These are phyloP conservation scores for Coemansia sp. DNA, from an alignment of 192 early-diverging fungal genomes.

Conservation along the genomic window DNA sequence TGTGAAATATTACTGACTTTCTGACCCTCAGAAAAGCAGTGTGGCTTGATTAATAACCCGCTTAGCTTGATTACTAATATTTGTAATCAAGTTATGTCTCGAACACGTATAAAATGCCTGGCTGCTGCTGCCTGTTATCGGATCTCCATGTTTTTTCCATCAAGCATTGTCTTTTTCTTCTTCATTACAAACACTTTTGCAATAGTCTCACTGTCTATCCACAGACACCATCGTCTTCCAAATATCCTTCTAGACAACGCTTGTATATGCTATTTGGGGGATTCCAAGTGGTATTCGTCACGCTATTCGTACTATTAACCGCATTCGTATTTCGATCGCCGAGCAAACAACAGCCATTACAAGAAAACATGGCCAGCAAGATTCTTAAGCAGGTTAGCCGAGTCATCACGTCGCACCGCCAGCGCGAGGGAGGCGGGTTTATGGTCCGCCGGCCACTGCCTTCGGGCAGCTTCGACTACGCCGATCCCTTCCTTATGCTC, in stretches of 20 bases:
- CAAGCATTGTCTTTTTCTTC: no score
- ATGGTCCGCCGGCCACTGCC: slow-evolving; percentile 78
- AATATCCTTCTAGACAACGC: background rate
- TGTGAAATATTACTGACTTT: background rate
- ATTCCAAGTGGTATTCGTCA: slow-evolving; percentile 11
- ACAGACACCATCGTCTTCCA: no score
- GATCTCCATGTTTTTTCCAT: no score
- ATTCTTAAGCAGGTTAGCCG: slow-evolving; percentile 45
- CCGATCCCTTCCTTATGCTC: slow-evolving; percentile 91
- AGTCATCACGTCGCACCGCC: slow-evolving; percentile 45
- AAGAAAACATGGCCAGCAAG: slow-evolving; percentile 34
- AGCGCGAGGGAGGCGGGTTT: slow-evolving; percentile 81
- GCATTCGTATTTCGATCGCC: slow-evolving; percentile 24
- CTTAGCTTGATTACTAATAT: no score
- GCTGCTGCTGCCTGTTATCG: no score
- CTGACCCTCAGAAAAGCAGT: no score
- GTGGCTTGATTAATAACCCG: no score
- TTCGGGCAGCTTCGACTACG: slow-evolving; percentile 60
- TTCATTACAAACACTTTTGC: no score
- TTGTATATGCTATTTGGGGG: slow-evolving; percentile 24
- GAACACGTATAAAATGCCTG: no score
- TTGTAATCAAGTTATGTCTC: no score
- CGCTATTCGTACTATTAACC: slow-evolving; percentile 47
- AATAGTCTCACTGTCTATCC: no score
- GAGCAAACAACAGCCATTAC: background rate